Conservation (phyloP, 352 stramenopile species). For the Phytopythium oedochilum region DNA sequence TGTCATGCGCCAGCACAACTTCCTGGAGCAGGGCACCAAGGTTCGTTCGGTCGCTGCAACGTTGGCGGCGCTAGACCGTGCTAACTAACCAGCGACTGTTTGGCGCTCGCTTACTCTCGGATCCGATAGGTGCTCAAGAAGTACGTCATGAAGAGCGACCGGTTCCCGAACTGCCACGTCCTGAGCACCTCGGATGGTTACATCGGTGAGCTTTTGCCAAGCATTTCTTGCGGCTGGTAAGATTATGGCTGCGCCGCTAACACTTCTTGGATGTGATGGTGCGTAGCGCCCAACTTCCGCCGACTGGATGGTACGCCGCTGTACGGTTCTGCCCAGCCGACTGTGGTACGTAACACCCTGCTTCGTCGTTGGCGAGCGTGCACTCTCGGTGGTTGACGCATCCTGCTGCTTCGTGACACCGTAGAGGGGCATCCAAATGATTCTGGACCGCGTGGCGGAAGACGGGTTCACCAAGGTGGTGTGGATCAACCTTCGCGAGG, state of each 20-base stretch:
- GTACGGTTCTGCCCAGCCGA: conserved; percentile 72
- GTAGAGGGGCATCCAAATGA: conserved; percentile 72
- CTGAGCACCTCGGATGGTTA: conserved; percentile 58
- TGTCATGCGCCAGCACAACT: conserved; percentile 46
- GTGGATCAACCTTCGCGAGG: conserved; percentile 81
- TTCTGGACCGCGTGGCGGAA: conserved; percentile 50
- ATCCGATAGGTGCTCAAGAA: conserved; percentile 80
- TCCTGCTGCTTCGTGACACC: conserved; percentile 8
- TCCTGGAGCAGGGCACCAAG: conserved; percentile 69
- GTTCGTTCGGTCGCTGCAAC: no score
- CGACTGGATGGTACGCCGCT: conserved; percentile 61
- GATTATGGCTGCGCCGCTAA: not conserved
- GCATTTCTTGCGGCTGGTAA: not conserved
- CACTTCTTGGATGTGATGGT: not conserved
- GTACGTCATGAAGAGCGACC: conserved; percentile 82
- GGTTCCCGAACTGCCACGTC: conserved; percentile 76
- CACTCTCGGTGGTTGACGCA: not conserved
- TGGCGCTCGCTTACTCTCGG: not conserved
- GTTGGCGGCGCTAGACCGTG: not conserved
- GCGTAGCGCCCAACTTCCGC: conserved; percentile 72
- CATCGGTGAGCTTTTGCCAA: conserved; percentile 29
- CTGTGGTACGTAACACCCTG: conserved; percentile 33
- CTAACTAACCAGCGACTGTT: not conserved
- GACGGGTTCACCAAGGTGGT: conserved; percentile 80
- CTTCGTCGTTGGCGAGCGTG: not conserved